Base-by-base conservation (phyloP, 1,284 basidiomycete species). In the Leccinum pseudoinsigne region DNA sequence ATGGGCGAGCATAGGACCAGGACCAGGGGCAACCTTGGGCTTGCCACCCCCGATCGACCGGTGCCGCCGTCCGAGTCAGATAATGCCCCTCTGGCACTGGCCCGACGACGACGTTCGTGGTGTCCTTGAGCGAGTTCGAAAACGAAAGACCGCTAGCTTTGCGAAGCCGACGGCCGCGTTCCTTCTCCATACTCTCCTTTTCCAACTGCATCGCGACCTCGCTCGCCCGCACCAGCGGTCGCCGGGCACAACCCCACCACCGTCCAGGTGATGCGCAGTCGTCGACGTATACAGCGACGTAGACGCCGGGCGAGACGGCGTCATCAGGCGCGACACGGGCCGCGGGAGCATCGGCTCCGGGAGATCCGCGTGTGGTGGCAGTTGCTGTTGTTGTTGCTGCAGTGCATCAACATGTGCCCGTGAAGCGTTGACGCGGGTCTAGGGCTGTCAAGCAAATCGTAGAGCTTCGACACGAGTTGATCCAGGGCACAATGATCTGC, bases 121-220 rank as follows among this genome's bases (percentile, higher is more conserved):
- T 40, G 14, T 74, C 73, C 64, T 66, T 75, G 66, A 74, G 69
- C 42, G 73, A 74, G 42, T 51, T 66, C 28, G 73, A 53, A 2
- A 65, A n/a, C 45, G 60, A 28, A 21, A 47, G 18, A 6, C 45
- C 18, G 11, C 67, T 23, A 1, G 53, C 53, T 21, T 72, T 70
- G 4, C 66, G 66, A 10, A 63, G 40, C 40, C 71, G 72, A 28
- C 70, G 73, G 9, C 23, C 23, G 23, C 72, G 74, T 57, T 75
- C 74, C 31, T 64, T 66, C 58, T 75, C 72, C 5, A 67, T 61
- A 18, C 64, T 64, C 60, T 76, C 73, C 62, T 64, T 74, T 57
- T 77, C 73, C 38, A 75, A 54, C n/a, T 74, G 75, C 75, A 76
- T 72, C 6, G 73, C 73, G 42, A 57, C 74, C 16, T 76, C 73